A percentile compares a stretch with the other conserved stretches of the same genome.
Conservation (phyloP, 306 rosid species). For the Trifolium repens region DNA sequence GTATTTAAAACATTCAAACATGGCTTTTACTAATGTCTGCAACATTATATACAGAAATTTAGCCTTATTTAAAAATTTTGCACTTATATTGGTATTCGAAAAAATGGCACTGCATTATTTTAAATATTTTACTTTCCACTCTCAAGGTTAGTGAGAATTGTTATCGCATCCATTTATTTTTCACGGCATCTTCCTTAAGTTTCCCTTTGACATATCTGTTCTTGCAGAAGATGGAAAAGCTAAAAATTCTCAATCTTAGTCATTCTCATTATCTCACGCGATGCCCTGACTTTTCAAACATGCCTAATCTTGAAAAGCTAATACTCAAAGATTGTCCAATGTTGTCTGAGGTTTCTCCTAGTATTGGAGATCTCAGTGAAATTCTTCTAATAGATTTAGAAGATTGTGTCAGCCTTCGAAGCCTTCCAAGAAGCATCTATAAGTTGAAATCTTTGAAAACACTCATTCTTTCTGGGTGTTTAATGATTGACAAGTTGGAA, state of each 20-base stretch:
- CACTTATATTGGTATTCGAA: not conserved
- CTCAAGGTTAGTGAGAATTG: not conserved
- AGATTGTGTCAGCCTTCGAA: slow-evolving; percentile 11
- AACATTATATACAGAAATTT: not conserved
- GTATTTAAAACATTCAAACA: too few relatives aligned
- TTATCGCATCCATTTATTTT: not conserved
- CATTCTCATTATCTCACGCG: slow-evolving; percentile 37
- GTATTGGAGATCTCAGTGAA: slow-evolving; percentile 32
- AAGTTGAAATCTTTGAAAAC: slow-evolving; percentile 41
- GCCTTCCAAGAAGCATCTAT: slow-evolving; percentile 47
- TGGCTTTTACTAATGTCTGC: not conserved
- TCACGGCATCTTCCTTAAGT: too few relatives aligned
- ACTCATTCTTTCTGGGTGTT: slow-evolving; percentile 46
- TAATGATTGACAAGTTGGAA: slow-evolving; percentile 39
- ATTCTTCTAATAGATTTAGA: slow-evolving; percentile 41
- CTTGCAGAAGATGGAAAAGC: slow-evolving; percentile 34
- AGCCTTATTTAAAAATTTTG: not conserved
- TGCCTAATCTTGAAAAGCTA: slow-evolving; percentile 52
- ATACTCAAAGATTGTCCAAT: slow-evolving; percentile 41
- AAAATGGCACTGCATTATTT: not conserved
- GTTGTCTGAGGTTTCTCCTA: slow-evolving; percentile 13
- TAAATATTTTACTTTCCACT: too few relatives aligned
- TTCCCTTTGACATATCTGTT: not conserved
- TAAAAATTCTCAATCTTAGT: slow-evolving; percentile 51
- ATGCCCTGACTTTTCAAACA: slow-evolving; percentile 45